Conservation (phyloP, 73 alveolate genomes). For the Paraurostyla sp. region DNA sequence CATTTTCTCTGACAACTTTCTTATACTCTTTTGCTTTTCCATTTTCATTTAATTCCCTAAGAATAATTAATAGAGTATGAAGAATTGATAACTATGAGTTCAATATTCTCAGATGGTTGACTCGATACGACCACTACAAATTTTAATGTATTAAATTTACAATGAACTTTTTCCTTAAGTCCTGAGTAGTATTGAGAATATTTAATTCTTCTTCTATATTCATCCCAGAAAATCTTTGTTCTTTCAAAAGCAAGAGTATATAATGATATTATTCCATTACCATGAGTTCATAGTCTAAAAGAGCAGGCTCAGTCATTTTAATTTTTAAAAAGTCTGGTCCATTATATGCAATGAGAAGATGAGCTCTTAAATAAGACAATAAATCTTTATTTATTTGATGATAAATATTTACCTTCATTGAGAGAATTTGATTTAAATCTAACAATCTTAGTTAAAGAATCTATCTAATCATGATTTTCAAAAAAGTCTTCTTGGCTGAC, state of each 20-base stretch:
- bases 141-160: neutral
- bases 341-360: conserved; percentile 12
- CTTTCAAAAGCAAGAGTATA: neutral
- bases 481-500: conserved; percentile 25
- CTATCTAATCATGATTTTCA: conserved; percentile 16
- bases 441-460: neutral
- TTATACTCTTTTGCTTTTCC: neutral
- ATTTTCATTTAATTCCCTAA: conserved; percentile 4
- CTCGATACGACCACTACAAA: conserved; percentile 19
- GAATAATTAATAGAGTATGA: neutral
- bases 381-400: neutral
- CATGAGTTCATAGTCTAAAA: conserved; percentile 46
- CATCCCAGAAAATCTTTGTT: neutral
- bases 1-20: neutral
- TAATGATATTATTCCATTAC: conserved; percentile 49
- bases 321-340: conserved; percentile 33
- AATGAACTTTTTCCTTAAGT: conserved; percentile 1
- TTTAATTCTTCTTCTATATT: neutral
- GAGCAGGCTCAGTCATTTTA: conserved; percentile 54
- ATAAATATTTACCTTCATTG: conserved; percentile 47
- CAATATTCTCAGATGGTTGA: conserved; percentile 17
- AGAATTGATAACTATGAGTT: conserved; percentile 24
- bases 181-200: neutral
- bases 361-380: conserved; percentile 59
- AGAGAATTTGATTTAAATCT: conserved; percentile 54